Base-by-base conservation (phyloP, 805 yeast species). In the Wickerhamomyces sydowiorum region DNA sequence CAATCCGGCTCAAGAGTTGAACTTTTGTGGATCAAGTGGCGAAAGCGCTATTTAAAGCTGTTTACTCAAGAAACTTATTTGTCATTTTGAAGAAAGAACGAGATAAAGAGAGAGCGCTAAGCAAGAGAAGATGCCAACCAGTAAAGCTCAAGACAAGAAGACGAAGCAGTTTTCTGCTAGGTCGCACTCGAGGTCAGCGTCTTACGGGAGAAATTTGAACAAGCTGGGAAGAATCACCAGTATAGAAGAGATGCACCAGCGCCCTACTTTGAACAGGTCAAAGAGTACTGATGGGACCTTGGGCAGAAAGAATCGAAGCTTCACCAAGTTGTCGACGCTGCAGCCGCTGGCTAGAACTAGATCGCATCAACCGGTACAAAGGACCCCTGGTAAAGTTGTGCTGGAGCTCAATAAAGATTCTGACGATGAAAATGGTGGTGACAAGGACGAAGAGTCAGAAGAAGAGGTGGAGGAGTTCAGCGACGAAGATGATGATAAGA, bases 391-490 rank as follows among this genome's bases (percentile, higher is more conserved):
- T 13, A 37, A 30, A 18, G 40, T 24, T 12, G 28, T 37, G 20
- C 25, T 37, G 9, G 29, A 37, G 15, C 9, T 37, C n/a, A 22
- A 31, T 19, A 38, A 31, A 4, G 39, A 39, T 43, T 32, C 35
- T 4, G 45, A 40, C 12, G 43, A 39, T 13, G 48, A 37, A 4
- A 31, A 23, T 22, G 41, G 46, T 29, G 47, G 42, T 7, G 41
- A 40, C 3, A 48, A 36, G 8, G 42, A 42, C 7, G 47, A 43
- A 4, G 52, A 47, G 10, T 41, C 42, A 8, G 49, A 50, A 27
- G 59, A 52, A 33, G 62, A 53, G 24, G 60, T 58, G 7, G 60
- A 54, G 7, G 36, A 46, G 23, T 48, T 55, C 41, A 48, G 53
- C 33, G 57, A 52, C 31, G 54, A 51, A 1, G 50, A 41, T 14